Evolutionary conservation across 768 basidiomycete genomes (phyloP).

Genomic region (Mrakia hoshinonis): DNA sequence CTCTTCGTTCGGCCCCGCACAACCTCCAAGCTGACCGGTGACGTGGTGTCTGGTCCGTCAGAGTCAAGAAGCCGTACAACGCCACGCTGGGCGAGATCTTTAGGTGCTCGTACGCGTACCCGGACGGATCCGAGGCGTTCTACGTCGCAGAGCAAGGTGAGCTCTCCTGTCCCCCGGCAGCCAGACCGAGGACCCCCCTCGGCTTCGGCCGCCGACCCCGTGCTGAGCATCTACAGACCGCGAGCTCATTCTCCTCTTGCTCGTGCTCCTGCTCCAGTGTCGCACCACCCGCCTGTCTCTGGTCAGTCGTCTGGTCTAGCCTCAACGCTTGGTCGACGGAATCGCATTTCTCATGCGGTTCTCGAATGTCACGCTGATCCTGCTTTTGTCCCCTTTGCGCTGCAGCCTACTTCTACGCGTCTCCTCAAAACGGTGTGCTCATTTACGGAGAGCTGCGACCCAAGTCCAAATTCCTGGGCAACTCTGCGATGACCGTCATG

Average conservation of each 20-base stretch:
- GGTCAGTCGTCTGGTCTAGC: neutral
- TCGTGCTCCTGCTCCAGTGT: conserved; percentile 50
- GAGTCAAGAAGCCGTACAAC: conserved; percentile 99
- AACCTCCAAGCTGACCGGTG: neutral
- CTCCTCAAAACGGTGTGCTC: conserved; percentile 74
- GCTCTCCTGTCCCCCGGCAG: conserved; percentile 20
- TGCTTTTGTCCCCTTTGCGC: conserved; percentile 42
- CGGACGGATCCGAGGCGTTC: conserved; percentile 83
- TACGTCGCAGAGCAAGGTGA: conserved; percentile 93
- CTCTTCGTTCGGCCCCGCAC: neutral
- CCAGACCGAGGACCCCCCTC: neutral
- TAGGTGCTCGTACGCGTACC: conserved; percentile 86
- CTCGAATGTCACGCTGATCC: conserved; percentile 6
- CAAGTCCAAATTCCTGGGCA: conserved; percentile 92
- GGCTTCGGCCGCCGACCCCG: neutral
- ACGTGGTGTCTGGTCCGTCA: conserved; percentile 2
- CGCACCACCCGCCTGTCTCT: conserved; percentile 79
- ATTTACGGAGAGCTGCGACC: conserved; percentile 91
- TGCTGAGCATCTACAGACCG: neutral
- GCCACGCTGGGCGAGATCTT: conserved; percentile 97
- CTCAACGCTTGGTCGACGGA: no score
- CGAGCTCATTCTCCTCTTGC: neutral
- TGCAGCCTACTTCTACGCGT: conserved; percentile 85
- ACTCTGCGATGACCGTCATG: conserved; percentile 92
- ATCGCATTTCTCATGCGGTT: no score